Evolutionary conservation across 129 eudicot genomes (phyloP), one percentile per base, ranked within the genome.

Genomic region (Heracleum sosnowskyi): DNA sequence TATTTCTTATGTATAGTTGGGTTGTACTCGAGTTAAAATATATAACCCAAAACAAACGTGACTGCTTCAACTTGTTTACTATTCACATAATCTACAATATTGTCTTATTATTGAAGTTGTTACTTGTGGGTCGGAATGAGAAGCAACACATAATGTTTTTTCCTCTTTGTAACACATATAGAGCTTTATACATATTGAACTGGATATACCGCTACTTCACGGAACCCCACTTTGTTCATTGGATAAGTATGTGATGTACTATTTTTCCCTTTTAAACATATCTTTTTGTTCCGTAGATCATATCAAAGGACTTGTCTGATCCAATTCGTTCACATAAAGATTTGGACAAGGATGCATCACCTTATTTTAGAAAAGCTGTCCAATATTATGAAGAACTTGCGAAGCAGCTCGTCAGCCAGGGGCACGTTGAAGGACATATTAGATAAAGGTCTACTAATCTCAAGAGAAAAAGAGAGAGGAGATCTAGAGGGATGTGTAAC

Each of bases 191-290:
- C 85, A 90, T 95, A 76, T 79, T 95, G 72, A 95, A 95, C 87
- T 95, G 98, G 98, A 85, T 95, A 77, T 95, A 95, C 69, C 97
- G 98, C 84, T 90, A 91, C 92, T 95, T 91, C 84, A 95, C 98
- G 15, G 98, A 95, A 83, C 94, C 96, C 40, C 98, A 95, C 85
- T 95, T 79, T 77, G 86, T 90, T 72, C 98, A 95, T 70, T 95
- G 98, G 98, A 91, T 95, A 81, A 88, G 98, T 95, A 91, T 72
- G 90, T 74, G 31, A 73, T 76, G 84, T 7, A 36, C 41, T 35
- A 5, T 35, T 35, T 35, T 35, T 36, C 11, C 2, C 10, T 7
- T n/a, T n/a, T 69, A 7, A 64, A 16, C 69, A 60, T 76, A 28
- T 82, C 15, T 78, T n/a, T 49, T 41, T 71, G 45, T 35, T 45